Base-by-base conservation (phyloP, 495 filamentous ascomycete species). In the Neurospora pannonica region DNA sequence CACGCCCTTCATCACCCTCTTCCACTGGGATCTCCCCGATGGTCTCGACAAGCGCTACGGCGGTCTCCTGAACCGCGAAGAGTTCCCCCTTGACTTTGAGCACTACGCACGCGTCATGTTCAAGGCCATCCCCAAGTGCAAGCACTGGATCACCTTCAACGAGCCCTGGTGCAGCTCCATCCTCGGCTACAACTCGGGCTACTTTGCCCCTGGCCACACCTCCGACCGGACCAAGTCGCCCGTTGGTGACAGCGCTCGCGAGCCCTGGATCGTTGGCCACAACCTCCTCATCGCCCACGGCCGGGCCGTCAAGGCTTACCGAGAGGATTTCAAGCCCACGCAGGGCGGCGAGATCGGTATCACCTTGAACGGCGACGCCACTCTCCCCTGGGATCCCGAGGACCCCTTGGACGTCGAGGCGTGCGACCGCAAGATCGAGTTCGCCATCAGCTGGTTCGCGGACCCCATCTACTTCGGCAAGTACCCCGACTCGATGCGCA, bases 391-490 rank as follows among this genome's bases (percentile, higher is more conserved):
- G 86, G 86, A 90, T 76, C 82, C 85, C 37, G 81, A 86, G 76
- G 87, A 89, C 78, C 86, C 87, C 17, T 79, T 79, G 34, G 88
- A 90, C 75, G 83, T 89, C 71, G 88, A 88, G 80, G 89, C 90
- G 10, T 87, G 86, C 77, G 83, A 90, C 79, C 86, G 88, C 78
- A 89, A 90, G 82, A 86, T 91, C 74, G 90, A 91, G 79, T 91
- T 91, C 77, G 82, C 86, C 80, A 90, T 89, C 81, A 83, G 82
- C 69, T 91, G 92, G 92, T 88, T 92, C 76, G 91, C 89, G 36
- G 92, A 94, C 82, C 91, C 92, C 42, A 87, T 94, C 79, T 93
- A 93, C 84, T 86, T 88, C 34, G 91, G 92, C 73, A 88, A 90
- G 77, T 94, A 94, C 82, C 92, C 92, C 4, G 91, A 90, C 75